phyloP scores from a whole-genome alignment of 768 basidiomycete genomes.

The Pleurotus djamor region DNA sequence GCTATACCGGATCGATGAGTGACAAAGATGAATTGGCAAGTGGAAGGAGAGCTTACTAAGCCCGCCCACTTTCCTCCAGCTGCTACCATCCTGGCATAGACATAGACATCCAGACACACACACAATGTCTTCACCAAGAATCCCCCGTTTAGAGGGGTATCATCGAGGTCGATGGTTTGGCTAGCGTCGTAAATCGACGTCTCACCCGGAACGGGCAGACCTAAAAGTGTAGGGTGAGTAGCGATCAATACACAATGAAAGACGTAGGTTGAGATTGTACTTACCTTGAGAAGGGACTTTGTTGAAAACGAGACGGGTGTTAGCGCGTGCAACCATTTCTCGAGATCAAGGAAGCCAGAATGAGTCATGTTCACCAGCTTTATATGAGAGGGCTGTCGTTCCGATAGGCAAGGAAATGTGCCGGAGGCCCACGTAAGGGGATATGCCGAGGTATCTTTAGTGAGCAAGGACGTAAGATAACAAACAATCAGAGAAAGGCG shows the following conservation, averaged over 20 bases:
- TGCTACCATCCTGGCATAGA: conserved; percentile 36
- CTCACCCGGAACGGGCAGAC: conserved; percentile 41
- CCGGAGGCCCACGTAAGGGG: too few species aligned
- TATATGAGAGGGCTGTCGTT: too few species aligned
- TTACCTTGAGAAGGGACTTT: conserved; percentile 27
- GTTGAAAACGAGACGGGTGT: conserved; percentile 34
- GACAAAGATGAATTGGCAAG: not conserved
- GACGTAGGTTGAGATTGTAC: not conserved
- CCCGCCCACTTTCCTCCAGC: not conserved
- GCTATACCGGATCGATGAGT: conserved; percentile 7
- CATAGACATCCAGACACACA: conserved; percentile 41
- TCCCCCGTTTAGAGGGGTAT: conserved; percentile 39
- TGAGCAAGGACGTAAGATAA: too few species aligned
- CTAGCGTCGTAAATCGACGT: conserved; percentile 42
- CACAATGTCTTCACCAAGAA: conserved; percentile 49
- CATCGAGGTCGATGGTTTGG: conserved; percentile 48
- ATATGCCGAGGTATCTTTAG: too few species aligned
- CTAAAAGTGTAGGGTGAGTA: conserved; percentile 14
- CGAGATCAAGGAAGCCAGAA: too few species aligned
- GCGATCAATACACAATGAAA: conserved; percentile 10
- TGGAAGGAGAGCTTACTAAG: not conserved
- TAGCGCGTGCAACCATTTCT: conserved; percentile 7
- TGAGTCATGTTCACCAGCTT: too few species aligned
- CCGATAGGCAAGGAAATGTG: too few species aligned
- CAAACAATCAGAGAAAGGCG: too few species aligned